Conservation (phyloP, 495 filamentous ascomycete genomes). For the Aspergillus funiculosus region DNA sequence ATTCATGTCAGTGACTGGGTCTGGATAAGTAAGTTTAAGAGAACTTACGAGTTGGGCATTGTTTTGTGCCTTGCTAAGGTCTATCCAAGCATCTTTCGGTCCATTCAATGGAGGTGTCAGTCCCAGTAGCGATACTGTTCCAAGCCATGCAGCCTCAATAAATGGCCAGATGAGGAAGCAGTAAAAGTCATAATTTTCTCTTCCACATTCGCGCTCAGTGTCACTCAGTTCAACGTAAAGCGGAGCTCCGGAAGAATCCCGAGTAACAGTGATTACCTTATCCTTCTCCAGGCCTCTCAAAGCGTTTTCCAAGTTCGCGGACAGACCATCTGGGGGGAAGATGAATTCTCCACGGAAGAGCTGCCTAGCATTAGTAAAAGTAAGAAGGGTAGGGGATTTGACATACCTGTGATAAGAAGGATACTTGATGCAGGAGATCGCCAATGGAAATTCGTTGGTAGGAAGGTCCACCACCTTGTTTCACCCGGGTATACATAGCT, state of each 20-base stretch:
- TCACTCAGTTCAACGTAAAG: constrained; percentile 66
- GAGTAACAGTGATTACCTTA: constrained; percentile 65
- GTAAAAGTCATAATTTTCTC: constrained; percentile 97
- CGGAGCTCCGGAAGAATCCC: constrained; percentile 50
- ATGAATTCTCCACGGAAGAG: constrained; percentile 97
- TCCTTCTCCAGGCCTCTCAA: constrained; percentile 71
- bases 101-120: constrained; percentile 65
- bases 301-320: constrained; percentile 71
- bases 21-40: neutral
- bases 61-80: constrained; percentile 69
- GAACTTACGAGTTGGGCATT: constrained; percentile 69
- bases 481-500: constrained; percentile 83
- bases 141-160: constrained; percentile 88
- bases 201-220: constrained; percentile 64
- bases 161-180: constrained; percentile 98
- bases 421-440: constrained; percentile 66
- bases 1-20: neutral
- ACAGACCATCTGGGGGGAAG: constrained; percentile 80
- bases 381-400: neutral
- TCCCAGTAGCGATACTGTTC: constrained; percentile 77
- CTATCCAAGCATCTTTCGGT: constrained; percentile 67
- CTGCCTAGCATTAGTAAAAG: constrained; percentile 30
- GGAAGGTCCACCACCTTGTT: constrained; percentile 75
- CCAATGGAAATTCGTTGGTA: constrained; percentile 72
- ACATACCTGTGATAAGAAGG: constrained; percentile 71